A percentile compares a stretch with the other conserved stretches of the same genome.
Conservation (phyloP, 495 filamentous ascomycete species). For the Penicillium lagena region DNA sequence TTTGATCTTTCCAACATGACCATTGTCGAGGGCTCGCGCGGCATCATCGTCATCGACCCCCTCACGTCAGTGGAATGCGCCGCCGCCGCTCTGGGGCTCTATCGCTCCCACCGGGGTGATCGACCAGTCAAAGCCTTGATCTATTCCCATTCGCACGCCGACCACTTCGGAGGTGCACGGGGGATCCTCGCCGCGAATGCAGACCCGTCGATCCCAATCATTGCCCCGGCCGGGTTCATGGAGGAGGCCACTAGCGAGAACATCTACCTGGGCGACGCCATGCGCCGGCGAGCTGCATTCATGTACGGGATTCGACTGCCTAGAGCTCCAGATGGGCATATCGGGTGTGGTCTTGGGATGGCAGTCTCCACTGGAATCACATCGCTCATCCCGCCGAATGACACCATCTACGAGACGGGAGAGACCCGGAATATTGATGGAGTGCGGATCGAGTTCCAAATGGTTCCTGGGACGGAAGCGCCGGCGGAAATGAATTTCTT, state of each 20-base stretch:
- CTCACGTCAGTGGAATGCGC: conserved; percentile 11
- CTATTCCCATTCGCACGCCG: conserved; percentile 22
- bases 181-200: conserved; percentile 4
- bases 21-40: conserved; percentile 17
- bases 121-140: conserved; percentile 14
- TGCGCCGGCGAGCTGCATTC: conserved; percentile 12
- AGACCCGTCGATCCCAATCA: conserved; percentile 8
- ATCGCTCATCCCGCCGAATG: conserved; percentile 14
- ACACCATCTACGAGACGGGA: conserved; percentile 9
- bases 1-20: conserved; percentile 21
- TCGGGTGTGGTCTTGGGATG: conserved; percentile 15
- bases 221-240: conserved; percentile 19
- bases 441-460: conserved; percentile 17
- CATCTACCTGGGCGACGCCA: conserved; percentile 12
- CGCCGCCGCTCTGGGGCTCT: conserved; percentile 10
- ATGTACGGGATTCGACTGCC: conserved; percentile 16
- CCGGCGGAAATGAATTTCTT: conserved; percentile 19
- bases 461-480: conserved; percentile 17
- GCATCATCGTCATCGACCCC: conserved; percentile 19
- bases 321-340: conserved; percentile 5
- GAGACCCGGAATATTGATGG: conserved; percentile 10
- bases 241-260: conserved; percentile 16
- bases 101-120: conserved; percentile 12
- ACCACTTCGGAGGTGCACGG: conserved; percentile 16
- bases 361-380: conserved; percentile 6